Evolutionary conservation across 768 basidiomycete species (phyloP), one percentile per base, ranked within the genome.

Genomic region (Russula earlei): DNA sequence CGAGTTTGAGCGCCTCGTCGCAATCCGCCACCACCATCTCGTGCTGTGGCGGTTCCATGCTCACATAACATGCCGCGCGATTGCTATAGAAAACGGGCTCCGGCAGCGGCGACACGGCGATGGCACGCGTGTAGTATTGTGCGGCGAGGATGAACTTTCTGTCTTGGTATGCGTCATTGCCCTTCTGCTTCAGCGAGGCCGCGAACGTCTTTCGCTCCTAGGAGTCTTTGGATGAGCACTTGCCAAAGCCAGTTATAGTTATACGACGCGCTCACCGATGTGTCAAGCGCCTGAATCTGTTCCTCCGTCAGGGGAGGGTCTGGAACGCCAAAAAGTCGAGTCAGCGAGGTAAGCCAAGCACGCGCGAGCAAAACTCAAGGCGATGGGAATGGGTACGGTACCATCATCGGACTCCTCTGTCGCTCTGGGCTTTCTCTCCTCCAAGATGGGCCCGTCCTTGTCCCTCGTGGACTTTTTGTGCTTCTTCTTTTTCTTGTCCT

Each of bases 1-100:
- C 93, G 42, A 94, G 78, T 45, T 79, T 80, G 33, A 99, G 78
- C 0, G 96, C 95, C 22, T 80, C 78, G 65, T 96, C 83, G 67
- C 96, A 98, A 71, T 99, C 95, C 46, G 76, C 74, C 17, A 98
- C 79, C 56, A 91, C 93, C 22, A 78, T 77, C 10, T 92, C 88
- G 69, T 84, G 76, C 64, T 91, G 78, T 51, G 92, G 89, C 2
- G 91, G 91, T 12, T 77, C 72, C 77, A 94, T 83, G 76, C 95
- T 93, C 69, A 95, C 81, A 70, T 94, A 96, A 70, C 95, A 97
- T 59, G 96, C 96, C 38, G 95, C 96, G 49, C 96, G 85, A 71
- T 99, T 99, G 71, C 89, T 91, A 79, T 84, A 97, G 73, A 86
- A 99, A 31, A 97, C 91, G 27, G 96, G 85, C 65, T 95, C 91